Conservation (phyloP, 73 alveolate genomes). For the Halteria grandinella region DNA sequence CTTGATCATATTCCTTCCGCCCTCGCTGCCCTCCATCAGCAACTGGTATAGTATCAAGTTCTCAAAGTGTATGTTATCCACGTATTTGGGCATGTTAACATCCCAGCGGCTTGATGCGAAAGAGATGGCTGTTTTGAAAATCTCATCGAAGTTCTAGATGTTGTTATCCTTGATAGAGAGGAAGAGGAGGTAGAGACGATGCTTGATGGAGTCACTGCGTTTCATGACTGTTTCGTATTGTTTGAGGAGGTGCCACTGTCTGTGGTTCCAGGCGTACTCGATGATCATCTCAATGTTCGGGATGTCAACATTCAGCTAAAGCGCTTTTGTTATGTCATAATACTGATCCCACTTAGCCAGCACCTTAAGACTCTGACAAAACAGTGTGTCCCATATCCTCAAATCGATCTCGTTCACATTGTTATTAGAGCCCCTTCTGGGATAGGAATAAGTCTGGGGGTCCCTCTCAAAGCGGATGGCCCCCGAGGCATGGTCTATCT, state of each 20-base stretch:
- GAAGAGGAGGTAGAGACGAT: conserved; percentile 42
- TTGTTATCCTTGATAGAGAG: conserved; percentile 1
- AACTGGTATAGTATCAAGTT: conserved; percentile 39
- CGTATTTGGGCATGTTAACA: conserved; percentile 30
- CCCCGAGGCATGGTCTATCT: too few species aligned
- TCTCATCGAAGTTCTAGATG: conserved; percentile 38
- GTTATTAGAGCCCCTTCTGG: neutral
- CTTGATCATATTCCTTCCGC: conserved; percentile 59
- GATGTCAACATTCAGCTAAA: too few species aligned
- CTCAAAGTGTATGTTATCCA: conserved; percentile 49
- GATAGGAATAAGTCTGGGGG: too few species aligned
- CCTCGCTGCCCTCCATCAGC: conserved; percentile 58
- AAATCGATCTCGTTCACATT: conserved; percentile 37
- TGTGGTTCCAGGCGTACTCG: conserved; percentile 53
- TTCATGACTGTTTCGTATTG: conserved; percentile 1
- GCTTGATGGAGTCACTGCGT: conserved; percentile 27
- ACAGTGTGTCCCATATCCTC: conserved; percentile 57
- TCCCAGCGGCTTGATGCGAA: conserved; percentile 44
- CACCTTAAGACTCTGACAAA: conserved; percentile 40
- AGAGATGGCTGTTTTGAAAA: conserved; percentile 29
- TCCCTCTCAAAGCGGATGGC: too few species aligned
- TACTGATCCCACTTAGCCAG: conserved; percentile 49
- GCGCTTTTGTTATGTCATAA: conserved; percentile 47
- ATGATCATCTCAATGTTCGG: conserved; percentile 33
- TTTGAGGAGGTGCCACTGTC: conserved; percentile 30